Evolutionary conservation across 208 protist species (phyloP), one percentile per base, ranked within the genome.

Genomic region (Acanthamoeba royreba): DNA sequence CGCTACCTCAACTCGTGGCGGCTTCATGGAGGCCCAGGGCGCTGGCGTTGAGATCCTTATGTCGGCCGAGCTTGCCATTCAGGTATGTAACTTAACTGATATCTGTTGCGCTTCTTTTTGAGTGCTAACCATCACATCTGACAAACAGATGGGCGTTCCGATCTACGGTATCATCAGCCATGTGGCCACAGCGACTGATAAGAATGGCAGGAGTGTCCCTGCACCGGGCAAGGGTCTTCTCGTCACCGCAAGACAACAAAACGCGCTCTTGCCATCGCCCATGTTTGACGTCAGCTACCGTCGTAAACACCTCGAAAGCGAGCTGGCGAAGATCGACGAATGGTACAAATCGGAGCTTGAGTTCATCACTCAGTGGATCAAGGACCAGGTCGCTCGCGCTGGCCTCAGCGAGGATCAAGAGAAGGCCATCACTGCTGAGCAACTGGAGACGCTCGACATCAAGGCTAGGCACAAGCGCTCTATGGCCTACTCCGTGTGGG

Each of bases 1-100:
- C 25, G 55, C 95, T 43, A 97, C 97, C 11, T 94, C 90, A 13
- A 94, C 95, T 7, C 94, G 97, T 49, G 89, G 69, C 38, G 97
- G 97, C 35, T 98, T 98, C 81, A 97, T 98, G 96, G 97, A 98
- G 86, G 92, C 97, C n/a, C 96, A 98, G 58, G 96, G 95, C 38
- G 95, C 96, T 9, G 97, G 97, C 89, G 95, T 97, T 2, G 97
- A 98, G 43, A 92, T 98, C 38, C 81, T 98, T 22, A 98, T 97
- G 95, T 47, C 87, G 19, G 96, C 96, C 38, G 92, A 85, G 8
- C 66, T 97, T 19, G 96, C 96, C 45, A 91, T 97, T 58, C 40
- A 97, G 46, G 97, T 97, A 95, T 96, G 95, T 49, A 88, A 5
- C 25, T 63, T 25, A 25, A 25, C 25, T 63, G 25, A 22, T 94